Evolutionary conservation across 805 yeast genomes (phyloP).

Genomic region (Suhomyces sp.): DNA sequence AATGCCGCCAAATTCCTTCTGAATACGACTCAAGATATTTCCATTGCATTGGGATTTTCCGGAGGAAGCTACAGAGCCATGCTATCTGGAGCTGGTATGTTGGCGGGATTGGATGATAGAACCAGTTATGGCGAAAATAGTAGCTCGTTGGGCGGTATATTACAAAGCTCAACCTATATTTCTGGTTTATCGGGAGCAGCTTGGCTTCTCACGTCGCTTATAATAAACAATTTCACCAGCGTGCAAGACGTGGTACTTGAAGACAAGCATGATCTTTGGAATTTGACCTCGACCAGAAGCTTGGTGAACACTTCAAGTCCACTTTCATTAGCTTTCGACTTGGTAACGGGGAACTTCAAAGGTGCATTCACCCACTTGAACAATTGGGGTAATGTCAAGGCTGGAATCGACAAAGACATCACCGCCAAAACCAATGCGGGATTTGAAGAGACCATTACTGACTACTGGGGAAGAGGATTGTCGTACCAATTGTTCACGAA

Average conservation of each 20-base stretch:
- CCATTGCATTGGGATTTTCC: slow-evolving; percentile 35
- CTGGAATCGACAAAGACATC: slow-evolving; percentile 51
- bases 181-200: slow-evolving; percentile 83
- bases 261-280: slow-evolving; percentile 33
- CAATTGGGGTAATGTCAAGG: slow-evolving; percentile 28
- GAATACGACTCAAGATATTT: slow-evolving; percentile 9
- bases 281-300: slow-evolving; percentile 26
- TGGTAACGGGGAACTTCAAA: slow-evolving; percentile 20
- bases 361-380: slow-evolving; percentile 28
- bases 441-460: slow-evolving; percentile 63
- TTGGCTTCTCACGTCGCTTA: slow-evolving; percentile 72
- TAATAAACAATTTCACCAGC: slow-evolving; percentile 68
- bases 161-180: slow-evolving; percentile 68
- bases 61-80: slow-evolving; percentile 44
- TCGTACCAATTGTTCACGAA: slow-evolving; percentile 58
- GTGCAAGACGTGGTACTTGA: slow-evolving; percentile 53
- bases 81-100: slow-evolving; percentile 79
- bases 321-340: slow-evolving; percentile 17
- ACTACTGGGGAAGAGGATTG: slow-evolving; percentile 76
- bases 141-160: slow-evolving; percentile 65
- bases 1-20: slow-evolving; percentile 20
- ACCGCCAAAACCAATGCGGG: slow-evolving; percentile 53
- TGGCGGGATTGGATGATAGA: slow-evolving; percentile 75
- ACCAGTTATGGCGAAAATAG: slow-evolving; percentile 47
- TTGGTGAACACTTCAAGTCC: slow-evolving; percentile 23